A percentile compares a stretch with the other conserved stretches of the same genome.
Evolutionary conservation across 2,329 filamentous ascomycete genomes (phyloP).

Genomic region (Pseudogymnoascus sp.): DNA sequence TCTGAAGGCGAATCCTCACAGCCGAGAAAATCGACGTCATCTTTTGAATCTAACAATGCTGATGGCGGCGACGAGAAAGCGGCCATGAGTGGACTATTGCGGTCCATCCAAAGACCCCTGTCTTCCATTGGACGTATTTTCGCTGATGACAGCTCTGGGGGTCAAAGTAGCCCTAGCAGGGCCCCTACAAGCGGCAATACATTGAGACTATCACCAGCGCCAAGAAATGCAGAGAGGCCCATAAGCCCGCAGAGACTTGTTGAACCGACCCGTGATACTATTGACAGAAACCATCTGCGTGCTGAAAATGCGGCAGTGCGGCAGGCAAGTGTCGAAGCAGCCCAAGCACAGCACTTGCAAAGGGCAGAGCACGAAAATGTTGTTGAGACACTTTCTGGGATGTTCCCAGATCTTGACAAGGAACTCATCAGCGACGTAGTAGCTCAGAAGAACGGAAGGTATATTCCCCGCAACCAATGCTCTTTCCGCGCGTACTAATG

Average conservation of each 20-base stretch:
- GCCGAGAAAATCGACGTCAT: slow-evolving; percentile 46
- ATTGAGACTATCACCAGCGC: slow-evolving; percentile 25
- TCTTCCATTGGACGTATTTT: slow-evolving; percentile 93
- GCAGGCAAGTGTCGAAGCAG: slow-evolving; percentile 82
- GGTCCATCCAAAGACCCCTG: slow-evolving; percentile 83
- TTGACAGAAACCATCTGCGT: slow-evolving; percentile 36
- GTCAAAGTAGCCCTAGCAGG: slow-evolving; percentile 30
- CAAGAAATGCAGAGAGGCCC: slow-evolving; percentile 23
- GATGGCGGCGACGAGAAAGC: slow-evolving; percentile 60
- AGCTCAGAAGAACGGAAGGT: slow-evolving; percentile 89
- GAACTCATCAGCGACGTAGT: slow-evolving; percentile 97
- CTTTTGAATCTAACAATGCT: slow-evolving; percentile 43
- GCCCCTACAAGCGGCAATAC: slow-evolving; percentile 40
- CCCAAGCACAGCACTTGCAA: slow-evolving; percentile 76
- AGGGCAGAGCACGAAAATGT: slow-evolving; percentile 80
- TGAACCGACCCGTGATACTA: slow-evolving; percentile 17
- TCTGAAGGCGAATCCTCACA: slow-evolving; percentile 50
- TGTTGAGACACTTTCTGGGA: slow-evolving; percentile 85
- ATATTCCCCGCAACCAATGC: slow-evolving; percentile 33
- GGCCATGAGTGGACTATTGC: slow-evolving; percentile 73
- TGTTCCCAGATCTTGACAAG: slow-evolving; percentile 92
- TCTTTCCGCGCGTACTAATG: slow-evolving; percentile 20
- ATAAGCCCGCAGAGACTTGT: slow-evolving; percentile 22
- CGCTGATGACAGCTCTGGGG: slow-evolving; percentile 49
- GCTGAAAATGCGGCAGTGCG: slow-evolving; percentile 83